A percentile compares a stretch with the other conserved stretches of the same genome.
These are phyloP conservation scores for Sclerotinia borealis DNA, from an alignment of 2,329 filamentous ascomycete genomes.

Conservation along the genomic window DNA sequence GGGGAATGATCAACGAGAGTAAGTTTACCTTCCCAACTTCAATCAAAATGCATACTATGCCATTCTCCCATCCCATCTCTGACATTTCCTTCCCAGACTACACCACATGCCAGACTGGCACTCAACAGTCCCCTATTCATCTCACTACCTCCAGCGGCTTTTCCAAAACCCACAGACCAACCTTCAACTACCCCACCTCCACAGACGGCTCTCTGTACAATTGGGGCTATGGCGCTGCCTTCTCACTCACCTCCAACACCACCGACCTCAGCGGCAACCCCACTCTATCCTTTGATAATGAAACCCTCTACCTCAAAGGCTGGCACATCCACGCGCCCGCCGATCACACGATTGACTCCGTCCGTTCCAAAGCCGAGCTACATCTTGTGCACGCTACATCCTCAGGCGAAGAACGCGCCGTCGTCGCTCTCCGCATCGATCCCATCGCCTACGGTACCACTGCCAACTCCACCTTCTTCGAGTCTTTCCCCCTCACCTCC, in stretches of 20 bases:
- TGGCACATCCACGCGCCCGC: slow-evolving; percentile 48
- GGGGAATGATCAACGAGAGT: slow-evolving; percentile 35
- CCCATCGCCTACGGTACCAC: slow-evolving; percentile 24
- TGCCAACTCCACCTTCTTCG: background rate
- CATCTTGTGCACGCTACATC: slow-evolving; percentile 44
- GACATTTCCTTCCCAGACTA: slow-evolving; percentile 32
- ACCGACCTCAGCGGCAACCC: slow-evolving; percentile 33
- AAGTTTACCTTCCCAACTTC: slow-evolving; percentile 11
- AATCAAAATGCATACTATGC: background rate
- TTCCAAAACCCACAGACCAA: slow-evolving; percentile 35
- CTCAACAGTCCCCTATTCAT: slow-evolving; percentile 44
- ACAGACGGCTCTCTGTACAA: slow-evolving; percentile 40
- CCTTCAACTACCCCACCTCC: slow-evolving; percentile 38
- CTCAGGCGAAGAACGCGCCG: slow-evolving; percentile 38
- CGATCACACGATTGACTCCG: slow-evolving; percentile 42
- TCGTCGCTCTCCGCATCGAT: slow-evolving; percentile 43
- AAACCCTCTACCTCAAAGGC: slow-evolving; percentile 42
- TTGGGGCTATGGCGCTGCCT: slow-evolving; percentile 44
- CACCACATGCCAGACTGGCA: slow-evolving; percentile 43
- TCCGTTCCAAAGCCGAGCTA: slow-evolving; percentile 41
- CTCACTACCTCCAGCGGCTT: slow-evolving; percentile 37
- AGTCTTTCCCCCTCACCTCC: background rate
- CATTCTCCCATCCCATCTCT: background rate
- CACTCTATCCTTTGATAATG: slow-evolving; percentile 40
- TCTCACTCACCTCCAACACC: slow-evolving; percentile 34